phyloP scores from a whole-genome alignment of 495 filamentous ascomycete species.

The Cenococcum geophilum region DNA sequence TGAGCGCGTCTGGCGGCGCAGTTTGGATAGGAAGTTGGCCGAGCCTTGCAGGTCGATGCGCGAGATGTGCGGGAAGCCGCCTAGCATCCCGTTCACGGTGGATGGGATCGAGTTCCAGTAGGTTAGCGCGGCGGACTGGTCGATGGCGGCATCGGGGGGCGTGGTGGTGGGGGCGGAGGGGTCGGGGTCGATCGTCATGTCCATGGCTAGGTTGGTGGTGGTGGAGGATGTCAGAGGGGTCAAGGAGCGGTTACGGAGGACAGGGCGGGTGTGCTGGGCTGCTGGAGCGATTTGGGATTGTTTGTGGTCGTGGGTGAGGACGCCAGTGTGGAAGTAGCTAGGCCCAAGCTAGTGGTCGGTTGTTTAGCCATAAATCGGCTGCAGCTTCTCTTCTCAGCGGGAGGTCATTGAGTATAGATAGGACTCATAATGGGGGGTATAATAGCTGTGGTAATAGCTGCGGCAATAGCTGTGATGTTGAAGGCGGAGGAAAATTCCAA shows the following conservation, averaged over 20 bases:
- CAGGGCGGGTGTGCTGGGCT: background rate
- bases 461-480: background rate
- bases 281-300: background rate
- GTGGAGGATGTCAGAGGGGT: background rate
- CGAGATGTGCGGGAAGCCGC: constrained; percentile 68
- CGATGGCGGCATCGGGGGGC: constrained; percentile 46
- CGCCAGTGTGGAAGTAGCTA: too few relatives aligned
- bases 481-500: background rate
- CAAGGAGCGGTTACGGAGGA: background rate
- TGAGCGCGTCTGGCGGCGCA: constrained; percentile 44
- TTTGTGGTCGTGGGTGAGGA: too few relatives aligned
- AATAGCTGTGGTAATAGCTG: too few relatives aligned
- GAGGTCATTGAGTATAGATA: too few relatives aligned
- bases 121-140: constrained; percentile 43
- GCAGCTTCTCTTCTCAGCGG: too few relatives aligned
- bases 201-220: constrained; percentile 11
- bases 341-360: too few relatives aligned
- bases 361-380: too few relatives aligned
- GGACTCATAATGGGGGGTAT: too few relatives aligned
- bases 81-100: constrained; percentile 75
- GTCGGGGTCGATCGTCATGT: constrained; percentile 17
- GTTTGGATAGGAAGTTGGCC: constrained; percentile 67
- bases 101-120: constrained; percentile 76
- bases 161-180: constrained; percentile 5
- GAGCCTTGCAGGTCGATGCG: constrained; percentile 73